Conservation (phyloP, 345 rosid genomes). For the Toxicodendron radicans region DNA sequence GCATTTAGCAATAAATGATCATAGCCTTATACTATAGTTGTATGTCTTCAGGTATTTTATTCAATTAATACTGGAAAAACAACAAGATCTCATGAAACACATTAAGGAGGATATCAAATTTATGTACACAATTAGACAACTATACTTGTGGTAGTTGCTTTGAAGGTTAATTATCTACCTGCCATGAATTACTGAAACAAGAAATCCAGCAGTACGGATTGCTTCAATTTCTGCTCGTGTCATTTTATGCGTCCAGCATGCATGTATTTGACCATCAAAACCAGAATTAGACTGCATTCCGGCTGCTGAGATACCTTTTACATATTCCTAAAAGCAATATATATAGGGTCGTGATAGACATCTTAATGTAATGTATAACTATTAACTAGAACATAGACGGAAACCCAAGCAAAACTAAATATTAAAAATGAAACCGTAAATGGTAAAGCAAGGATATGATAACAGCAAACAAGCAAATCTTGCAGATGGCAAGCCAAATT, state of each 20-base stretch:
- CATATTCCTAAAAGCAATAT: constrained; percentile 66
- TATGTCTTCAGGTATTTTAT: not conserved
- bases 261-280: constrained; percentile 90
- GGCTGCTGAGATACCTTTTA: constrained; percentile 81
- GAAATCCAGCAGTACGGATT: constrained; percentile 74
- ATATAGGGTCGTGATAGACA: constrained; percentile 1
- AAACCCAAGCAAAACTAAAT: not conserved
- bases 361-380: not conserved
- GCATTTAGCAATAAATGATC: not conserved
- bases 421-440: not conserved
- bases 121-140: not conserved
- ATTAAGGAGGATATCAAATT: too few relatives aligned
- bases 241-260: constrained; percentile 93
- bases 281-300: constrained; percentile 92
- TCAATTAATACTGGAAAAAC: not conserved
- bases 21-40: too few relatives aligned
- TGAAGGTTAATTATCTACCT: constrained; percentile 45
- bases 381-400: not conserved
- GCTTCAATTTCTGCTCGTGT: constrained; percentile 57
- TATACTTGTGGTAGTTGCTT: not conserved
- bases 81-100: not conserved
- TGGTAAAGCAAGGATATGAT: too few relatives aligned
- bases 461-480: not conserved
- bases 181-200: constrained; percentile 92
- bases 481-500: not conserved